These are phyloP conservation scores for Amphicarpaea edgeworthii DNA, from an alignment of 306 rosid genomes.

Conservation along the genomic window DNA sequence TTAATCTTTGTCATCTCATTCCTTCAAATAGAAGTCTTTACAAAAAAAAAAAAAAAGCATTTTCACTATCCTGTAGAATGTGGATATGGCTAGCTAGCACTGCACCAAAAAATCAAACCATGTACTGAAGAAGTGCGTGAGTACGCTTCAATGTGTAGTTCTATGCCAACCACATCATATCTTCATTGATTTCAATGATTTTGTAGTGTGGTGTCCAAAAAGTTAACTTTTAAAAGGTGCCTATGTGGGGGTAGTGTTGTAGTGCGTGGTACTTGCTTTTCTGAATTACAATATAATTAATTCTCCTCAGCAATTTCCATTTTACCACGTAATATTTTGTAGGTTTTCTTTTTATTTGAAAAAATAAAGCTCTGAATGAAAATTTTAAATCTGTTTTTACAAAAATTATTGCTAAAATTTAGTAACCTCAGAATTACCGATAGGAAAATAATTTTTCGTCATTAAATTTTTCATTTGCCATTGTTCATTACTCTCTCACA, in stretches of 20 bases:
- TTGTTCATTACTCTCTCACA: too few species aligned
- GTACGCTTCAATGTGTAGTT: constrained; percentile 18
- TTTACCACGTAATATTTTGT: not conserved
- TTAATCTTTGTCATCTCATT: not conserved
- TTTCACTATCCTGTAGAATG: not conserved
- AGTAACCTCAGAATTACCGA: not conserved
- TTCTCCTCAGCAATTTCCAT: not conserved
- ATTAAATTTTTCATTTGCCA: too few species aligned
- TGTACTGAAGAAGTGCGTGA: not conserved
- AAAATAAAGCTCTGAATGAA: not conserved
- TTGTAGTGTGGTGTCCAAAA: constrained; percentile 8
- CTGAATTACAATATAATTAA: not conserved
- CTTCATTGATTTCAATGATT: constrained; percentile 6
- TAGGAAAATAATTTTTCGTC: not conserved
- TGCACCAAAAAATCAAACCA: constrained; percentile 1
- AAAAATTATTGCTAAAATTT: not conserved
- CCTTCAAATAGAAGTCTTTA: not conserved
- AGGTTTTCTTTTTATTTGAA: not conserved
- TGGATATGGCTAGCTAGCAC: not conserved
- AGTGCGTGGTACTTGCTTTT: not conserved
- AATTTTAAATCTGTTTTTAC: not conserved
- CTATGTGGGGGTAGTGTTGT: not conserved
- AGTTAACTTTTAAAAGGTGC: not conserved
- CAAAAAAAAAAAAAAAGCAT: too few species aligned
- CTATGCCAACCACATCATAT: not conserved